Conservation (phyloP, 768 basidiomycete genomes). For the Lentinula raphanica region DNA sequence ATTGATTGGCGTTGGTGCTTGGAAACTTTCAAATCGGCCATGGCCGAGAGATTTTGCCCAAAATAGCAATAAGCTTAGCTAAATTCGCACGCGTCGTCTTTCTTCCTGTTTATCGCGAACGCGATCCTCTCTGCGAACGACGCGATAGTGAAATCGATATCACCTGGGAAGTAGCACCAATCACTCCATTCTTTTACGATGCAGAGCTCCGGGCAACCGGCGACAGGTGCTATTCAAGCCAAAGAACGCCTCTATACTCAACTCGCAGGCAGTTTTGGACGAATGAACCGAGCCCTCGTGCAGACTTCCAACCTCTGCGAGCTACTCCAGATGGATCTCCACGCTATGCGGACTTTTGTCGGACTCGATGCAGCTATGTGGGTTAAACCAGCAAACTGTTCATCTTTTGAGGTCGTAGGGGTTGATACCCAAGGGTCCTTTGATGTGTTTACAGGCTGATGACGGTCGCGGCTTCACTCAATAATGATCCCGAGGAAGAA, state of each 20-base stretch:
- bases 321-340: slow-evolving; percentile 67
- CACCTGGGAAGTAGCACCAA: too few relatives aligned
- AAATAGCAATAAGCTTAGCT: too few relatives aligned
- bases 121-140: too few relatives aligned
- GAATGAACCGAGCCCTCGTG: slow-evolving; percentile 61
- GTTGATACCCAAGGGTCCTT: too few relatives aligned
- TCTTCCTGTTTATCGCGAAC: too few relatives aligned
- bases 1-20: too few relatives aligned
- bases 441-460: slow-evolving; percentile 49
- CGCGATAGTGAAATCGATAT: too few relatives aligned
- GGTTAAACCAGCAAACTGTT: too few relatives aligned
- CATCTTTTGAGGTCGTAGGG: too few relatives aligned
- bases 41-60: too few relatives aligned
- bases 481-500: slow-evolving; percentile 20
- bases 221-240: slow-evolving; percentile 64
- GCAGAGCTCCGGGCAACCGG: slow-evolving; percentile 16
- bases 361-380: slow-evolving; percentile 81
- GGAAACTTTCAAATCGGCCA: too few relatives aligned
- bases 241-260: slow-evolving; percentile 81
- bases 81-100: too few relatives aligned
- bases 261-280: slow-evolving; percentile 60
- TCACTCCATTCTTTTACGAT: background rate
- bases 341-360: slow-evolving; percentile 75
- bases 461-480: slow-evolving; percentile 42
- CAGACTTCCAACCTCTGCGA: slow-evolving; percentile 77